Percentiles rank a stretch among this genome's conserved stretches.
phyloP scores from a whole-genome alignment of 2,329 filamentous ascomycete species.

The Amphichorda felina region DNA sequence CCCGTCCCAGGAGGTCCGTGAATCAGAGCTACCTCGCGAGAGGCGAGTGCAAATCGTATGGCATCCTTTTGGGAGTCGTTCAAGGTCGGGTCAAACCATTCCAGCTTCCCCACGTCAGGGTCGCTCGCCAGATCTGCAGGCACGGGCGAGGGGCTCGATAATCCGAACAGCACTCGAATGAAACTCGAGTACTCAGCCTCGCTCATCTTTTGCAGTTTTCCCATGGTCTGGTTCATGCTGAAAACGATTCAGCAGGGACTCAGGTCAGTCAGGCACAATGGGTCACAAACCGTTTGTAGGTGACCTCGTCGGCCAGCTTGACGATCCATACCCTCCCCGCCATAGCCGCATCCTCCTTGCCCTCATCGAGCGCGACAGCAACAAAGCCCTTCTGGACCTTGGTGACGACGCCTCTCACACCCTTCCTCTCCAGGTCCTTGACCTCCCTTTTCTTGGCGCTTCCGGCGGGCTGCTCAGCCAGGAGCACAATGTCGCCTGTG shows the following conservation, averaged over 20 bases:
- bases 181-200: constrained; percentile 48
- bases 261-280: neutral
- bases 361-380: constrained; percentile 58
- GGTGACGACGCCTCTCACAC: constrained; percentile 59
- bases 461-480: constrained; percentile 64
- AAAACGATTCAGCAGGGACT: too few relatives aligned
- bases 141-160: constrained; percentile 38
- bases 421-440: constrained; percentile 55
- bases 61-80: constrained; percentile 59
- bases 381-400: constrained; percentile 47
- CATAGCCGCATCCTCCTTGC: constrained; percentile 33
- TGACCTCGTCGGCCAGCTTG: constrained; percentile 58
- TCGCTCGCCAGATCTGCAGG: constrained; percentile 26
- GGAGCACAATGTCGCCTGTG: constrained; percentile 65
- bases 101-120: constrained; percentile 31
- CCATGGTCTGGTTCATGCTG: constrained; percentile 52
- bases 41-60: constrained; percentile 71
- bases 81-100: constrained; percentile 50
- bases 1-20: constrained; percentile 95
- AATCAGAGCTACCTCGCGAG: constrained; percentile 74
- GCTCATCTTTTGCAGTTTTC: constrained; percentile 42
- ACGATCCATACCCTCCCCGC: constrained; percentile 48
- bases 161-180: constrained; percentile 50
- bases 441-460: constrained; percentile 63
- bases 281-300: constrained; percentile 37